Base-by-base conservation (phyloP, 352 stramenopile species). In the Globisporangium polare region DNA sequence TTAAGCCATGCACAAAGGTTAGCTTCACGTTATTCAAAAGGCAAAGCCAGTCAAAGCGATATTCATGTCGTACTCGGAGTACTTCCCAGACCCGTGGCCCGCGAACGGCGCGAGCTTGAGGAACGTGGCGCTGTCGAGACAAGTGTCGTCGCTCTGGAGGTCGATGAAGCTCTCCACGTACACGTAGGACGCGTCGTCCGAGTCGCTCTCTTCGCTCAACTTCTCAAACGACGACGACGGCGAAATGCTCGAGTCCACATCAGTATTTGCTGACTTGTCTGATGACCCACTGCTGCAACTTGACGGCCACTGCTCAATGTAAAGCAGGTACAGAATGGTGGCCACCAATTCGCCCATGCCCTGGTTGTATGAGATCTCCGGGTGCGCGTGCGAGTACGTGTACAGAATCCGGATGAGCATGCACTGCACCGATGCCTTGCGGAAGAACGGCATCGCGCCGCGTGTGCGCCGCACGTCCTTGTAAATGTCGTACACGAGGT, bases 291-390 rank as follows among this genome's bases (percentile, higher is more conserved):
- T 29, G n/a, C 17, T 50, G 22, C 7, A 43, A 5, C 12, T 49
- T 20, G 58, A 9, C 2, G 77, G 69, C 75, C 78, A 92, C 35
- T 90, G 77, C 49, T 92, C 83, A 46, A 90, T 72, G 45, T 91
- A 65, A 18, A 91, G 64, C 33, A 90, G 41, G 54, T 93, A 91
- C 13, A 90, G 71, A 3, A 93, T 63, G 1, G 78, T 86, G 4
- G 83, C 83, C 3, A 93, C 67, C n/a, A 93, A 52, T 24, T 93
- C 83, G 1, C 83, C 76, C 81, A 93, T 93, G 45, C 81, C 83
- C 71, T 88, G 78, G 59, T 93, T 89, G 65, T 91, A 93, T 46
- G 79, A 90, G 22, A 93, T 73, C 47, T 85, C 75, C 5, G 79
- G 72, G 41, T 93, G 81, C 5, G 72, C 75, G 6, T 60, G 56